Evolutionary conservation across 2,329 filamentous ascomycete genomes (phyloP), one percentile per base, ranked within the genome.

Genomic region (Septoria petroselini): DNA sequence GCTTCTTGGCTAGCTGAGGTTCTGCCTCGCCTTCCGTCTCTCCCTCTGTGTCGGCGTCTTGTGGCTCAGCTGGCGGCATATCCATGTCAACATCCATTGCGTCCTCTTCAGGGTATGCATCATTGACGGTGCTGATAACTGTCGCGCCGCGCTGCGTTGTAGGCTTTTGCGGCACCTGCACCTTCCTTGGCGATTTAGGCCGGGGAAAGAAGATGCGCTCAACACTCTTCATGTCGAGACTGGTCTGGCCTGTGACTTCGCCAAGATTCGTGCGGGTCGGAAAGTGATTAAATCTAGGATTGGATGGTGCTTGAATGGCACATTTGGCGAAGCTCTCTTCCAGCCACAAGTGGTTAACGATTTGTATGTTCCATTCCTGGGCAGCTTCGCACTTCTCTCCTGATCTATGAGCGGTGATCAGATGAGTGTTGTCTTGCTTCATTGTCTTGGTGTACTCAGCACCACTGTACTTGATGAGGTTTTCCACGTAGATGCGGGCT

Each of bases 311-410:
- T 65, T 88, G 85, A 50, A 85, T 74, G 63, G 86, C 79, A 73
- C 90, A 95, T 66, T 86, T 89, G 1, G 91, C 89, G 65, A 97
- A 98, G 69, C 90, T 94, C 65, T 98, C 93, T 69, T 98, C 93
- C 38, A 98, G 79, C 93, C 93, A 98, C 1, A 98, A 77, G 66
- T 98, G 93, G 67, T 97, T 98, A 61, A 95, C 76, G 61, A 95
- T 85, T 49, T 89, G 75, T 47, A 97, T 84, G 45, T 86, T 85
- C 93, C 93, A 98, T 70, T 97, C 93, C 54, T 82, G 81, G 0
- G 93, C 93, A 1, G 93, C 93, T 30, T 86, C 84, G 67, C 88
- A 96, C 70, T 98, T 98, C 65, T 97, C 93, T 64, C 91, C 94
- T 49, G 83, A 82, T 51, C 85, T 83, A 61, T 95, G 86, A 3